Evolutionary conservation across 106 monocot genomes (phyloP), one percentile per base, ranked within the genome.

Genomic region (Amphibolis antarctica): DNA sequence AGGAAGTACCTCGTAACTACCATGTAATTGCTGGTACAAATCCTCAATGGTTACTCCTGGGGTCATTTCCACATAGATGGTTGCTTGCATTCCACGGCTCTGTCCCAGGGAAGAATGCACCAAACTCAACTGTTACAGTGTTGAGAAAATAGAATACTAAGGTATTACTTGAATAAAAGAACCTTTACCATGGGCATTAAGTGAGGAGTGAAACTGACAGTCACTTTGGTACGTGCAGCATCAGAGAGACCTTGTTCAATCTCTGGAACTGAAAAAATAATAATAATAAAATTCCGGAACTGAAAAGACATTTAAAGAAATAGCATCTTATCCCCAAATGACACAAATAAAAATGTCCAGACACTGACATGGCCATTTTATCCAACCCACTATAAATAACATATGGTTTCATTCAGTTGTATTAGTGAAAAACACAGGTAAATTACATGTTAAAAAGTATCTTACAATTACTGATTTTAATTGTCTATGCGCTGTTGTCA

Each of bases 81-180:
- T 91, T 65, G 98, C 88, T 63, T 99, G 91, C 98, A 99, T 99
- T 29, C 98, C 98, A 66, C 98, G 98, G 60, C 77, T 91, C 91
- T 99, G 64, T 26, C 25, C 14, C 29, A 64, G 56, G 31, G 27
- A 24, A 17, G 7, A 29, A 31, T 19, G n/a, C n/a, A n/a, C n/a
- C n/a, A n/a, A n/a, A n/a, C n/a, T n/a, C n/a, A n/a, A n/a, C n/a
- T 15, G 53, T 50, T 14, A 36, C 14, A 0, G 22, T 12, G 27
- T 56, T 30, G 4, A 50, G 44, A 10, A 18, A 49, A 44, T 21
- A 49, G n/a, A 21, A 28, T 36, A 53, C 15, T 21, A 52, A 29
- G 45, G 51, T 24, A 25, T 29, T 60, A 15, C n/a, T n/a, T n/a
- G n/a, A n/a, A 47, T 10, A 66, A 60, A 1, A 19, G 15, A 22